Evolutionary conservation across 805 yeast genomes (phyloP), one percentile per base, ranked within the genome.

Genomic region (Candida pseudofarinosa): DNA sequence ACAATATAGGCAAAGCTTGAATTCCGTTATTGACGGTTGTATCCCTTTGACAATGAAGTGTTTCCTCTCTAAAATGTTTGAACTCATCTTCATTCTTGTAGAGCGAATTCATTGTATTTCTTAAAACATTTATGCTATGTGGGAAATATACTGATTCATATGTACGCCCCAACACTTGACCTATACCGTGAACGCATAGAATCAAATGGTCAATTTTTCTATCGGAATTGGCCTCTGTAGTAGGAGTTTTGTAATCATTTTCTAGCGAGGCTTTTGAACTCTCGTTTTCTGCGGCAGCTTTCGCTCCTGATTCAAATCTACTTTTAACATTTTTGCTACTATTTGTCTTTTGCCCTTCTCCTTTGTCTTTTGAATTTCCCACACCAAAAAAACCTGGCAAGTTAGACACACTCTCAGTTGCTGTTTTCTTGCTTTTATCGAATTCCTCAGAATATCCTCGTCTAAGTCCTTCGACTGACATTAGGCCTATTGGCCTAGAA

Each of bases 161-260:
- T 54, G 79, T 79, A 37, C 80, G 71, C 1, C 96, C 95, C 40
- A 93, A 67, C 14, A 82, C 78, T 62, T 91, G 99, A 1, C 98
- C 99, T 46, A 91, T 87, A 0, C 99, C 99, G 65, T 91, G 99
- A 20, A 91, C 78, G 56, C 97, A 88, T n/a, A 91, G 68, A 1
- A 90, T 79, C 48, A 91, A 65, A 55, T 82, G 88, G 30, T 81
- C 79, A 20, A 80, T 61, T 26, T 71, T 63, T 39, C 73, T 40
- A 20, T 60, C 47, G 2, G 67, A 46, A n/a, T 51, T 44, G 1
- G 42, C 37, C 10, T 47, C 33, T 12, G 56, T 47, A 13, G 55
- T 48, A n/a, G 53, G 53, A n/a, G 35, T 51, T 45, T 79, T 82
- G 20, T 65, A 71, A 51, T 79, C 85, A 34, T 72, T 49, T 44